phyloP scores from a whole-genome alignment of 495 filamentous ascomycete genomes.

The Usnea hakonensis region DNA sequence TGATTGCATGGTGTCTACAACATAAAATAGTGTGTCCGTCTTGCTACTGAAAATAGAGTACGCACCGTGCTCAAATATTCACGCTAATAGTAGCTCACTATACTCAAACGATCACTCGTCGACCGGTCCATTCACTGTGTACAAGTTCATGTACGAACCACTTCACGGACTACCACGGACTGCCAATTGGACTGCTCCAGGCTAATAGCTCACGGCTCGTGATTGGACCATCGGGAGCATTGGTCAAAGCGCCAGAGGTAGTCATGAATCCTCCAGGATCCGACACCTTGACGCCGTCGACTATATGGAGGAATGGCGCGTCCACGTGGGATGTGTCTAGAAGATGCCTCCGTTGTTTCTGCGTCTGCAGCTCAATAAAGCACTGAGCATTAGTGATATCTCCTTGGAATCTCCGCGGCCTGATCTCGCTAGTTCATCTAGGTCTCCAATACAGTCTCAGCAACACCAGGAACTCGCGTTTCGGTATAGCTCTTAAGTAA shows the following conservation, averaged over 20 bases:
- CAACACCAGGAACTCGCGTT: not conserved
- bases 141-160: no score
- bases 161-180: no score
- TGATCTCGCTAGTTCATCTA: not conserved
- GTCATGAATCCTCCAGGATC: not conserved
- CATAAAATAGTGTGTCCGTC: no score
- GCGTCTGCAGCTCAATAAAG: not conserved
- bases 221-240: no score
- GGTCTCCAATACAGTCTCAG: not conserved
- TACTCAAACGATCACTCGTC: no score
- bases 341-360: not conserved
- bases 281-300: not conserved
- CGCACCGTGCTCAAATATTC: no score
- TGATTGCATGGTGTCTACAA: no score
- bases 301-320: not conserved
- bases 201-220: no score
- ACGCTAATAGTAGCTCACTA: no score
- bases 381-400: not conserved
- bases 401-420: not conserved
- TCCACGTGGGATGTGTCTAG: not conserved
- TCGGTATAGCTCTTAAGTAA: not conserved
- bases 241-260: not conserved
- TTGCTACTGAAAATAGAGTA: no score
- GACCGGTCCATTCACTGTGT: no score
- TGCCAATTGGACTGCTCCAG: no score